Conservation (phyloP, 805 yeast species). For the Wickerhamiella sergipiensis region DNA sequence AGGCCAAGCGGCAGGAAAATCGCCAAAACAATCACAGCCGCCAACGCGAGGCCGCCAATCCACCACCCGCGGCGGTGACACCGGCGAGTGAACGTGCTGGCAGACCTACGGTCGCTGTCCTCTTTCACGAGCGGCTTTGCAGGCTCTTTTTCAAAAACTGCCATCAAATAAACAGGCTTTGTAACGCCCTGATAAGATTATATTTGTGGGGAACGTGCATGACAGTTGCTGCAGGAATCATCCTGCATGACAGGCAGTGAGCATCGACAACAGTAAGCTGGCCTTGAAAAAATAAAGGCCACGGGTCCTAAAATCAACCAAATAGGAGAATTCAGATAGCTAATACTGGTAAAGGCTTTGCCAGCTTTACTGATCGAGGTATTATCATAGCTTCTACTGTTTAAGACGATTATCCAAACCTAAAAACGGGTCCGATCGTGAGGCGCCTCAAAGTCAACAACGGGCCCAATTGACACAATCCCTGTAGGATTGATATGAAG, state of each 20-base stretch:
- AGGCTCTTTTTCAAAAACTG: neutral
- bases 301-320: too few relatives aligned
- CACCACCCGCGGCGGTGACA: neutral
- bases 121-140: neutral
- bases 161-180: neutral
- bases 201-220: neutral
- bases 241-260: neutral
- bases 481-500: conserved; percentile 63
- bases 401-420: too few relatives aligned
- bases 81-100: neutral
- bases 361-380: too few relatives aligned
- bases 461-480: conserved; percentile 81
- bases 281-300: too few relatives aligned
- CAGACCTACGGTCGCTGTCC: neutral
- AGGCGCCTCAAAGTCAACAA: conserved; percentile 21
- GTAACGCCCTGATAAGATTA: neutral
- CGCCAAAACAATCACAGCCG: neutral
- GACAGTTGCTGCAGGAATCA: neutral
- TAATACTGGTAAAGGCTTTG: too few relatives aligned
- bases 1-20: neutral
- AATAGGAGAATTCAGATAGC: too few relatives aligned
- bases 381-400: too few relatives aligned
- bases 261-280: too few relatives aligned
- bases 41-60: neutral
- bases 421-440: too few relatives aligned